phyloP scores from a whole-genome alignment of 2,329 filamentous ascomycete species.

The Mariannaea sp. region DNA sequence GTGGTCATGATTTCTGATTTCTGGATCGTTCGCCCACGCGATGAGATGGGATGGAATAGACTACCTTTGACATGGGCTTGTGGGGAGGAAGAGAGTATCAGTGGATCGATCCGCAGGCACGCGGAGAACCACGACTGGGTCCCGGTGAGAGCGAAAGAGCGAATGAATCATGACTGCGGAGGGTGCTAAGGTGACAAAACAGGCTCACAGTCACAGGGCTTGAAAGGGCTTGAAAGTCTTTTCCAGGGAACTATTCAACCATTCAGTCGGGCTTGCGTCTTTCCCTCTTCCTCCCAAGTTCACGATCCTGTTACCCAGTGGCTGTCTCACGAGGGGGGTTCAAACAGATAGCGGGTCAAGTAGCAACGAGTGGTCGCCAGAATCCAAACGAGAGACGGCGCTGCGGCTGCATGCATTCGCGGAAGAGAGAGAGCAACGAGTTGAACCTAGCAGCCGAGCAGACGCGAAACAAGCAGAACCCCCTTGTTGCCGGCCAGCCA shows the following conservation, averaged over 20 bases:
- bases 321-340: too few relatives aligned
- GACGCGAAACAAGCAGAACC: not conserved
- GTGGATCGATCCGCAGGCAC: constrained; percentile 13
- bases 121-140: not conserved
- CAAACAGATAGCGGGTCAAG: constrained; percentile 2
- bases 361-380: constrained; percentile 2
- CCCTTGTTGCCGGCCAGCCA: constrained; percentile 1
- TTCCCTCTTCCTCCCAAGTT: too few relatives aligned
- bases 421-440: not conserved
- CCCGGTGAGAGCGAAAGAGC: not conserved
- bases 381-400: not conserved
- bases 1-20: not conserved
- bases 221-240: too few relatives aligned
- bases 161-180: not conserved
- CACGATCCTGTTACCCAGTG: too few relatives aligned
- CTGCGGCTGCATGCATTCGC: constrained; percentile 11
- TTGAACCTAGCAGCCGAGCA: not conserved
- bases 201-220: too few relatives aligned
- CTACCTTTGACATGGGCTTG: too few relatives aligned
- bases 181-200: too few relatives aligned
- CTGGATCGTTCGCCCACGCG: constrained; percentile 14
- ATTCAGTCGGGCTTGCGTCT: too few relatives aligned
- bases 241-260: too few relatives aligned
- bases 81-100: not conserved
- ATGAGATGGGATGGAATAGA: not conserved